Evolutionary conservation across 83 land plant species (phyloP).

Genomic region (Diphasiastrum complanatum): DNA sequence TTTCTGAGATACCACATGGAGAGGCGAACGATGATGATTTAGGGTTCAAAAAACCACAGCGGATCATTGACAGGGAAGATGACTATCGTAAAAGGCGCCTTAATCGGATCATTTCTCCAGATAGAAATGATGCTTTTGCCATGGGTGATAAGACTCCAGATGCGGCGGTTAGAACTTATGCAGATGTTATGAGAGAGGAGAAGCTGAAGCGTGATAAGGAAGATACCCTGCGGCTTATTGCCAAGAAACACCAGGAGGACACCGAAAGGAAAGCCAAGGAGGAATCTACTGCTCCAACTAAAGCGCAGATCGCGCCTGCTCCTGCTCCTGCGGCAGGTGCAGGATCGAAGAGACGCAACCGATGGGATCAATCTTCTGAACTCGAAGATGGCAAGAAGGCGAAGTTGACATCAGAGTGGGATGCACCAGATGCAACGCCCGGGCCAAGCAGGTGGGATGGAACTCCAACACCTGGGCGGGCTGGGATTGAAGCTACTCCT

Average conservation of each 20-base stretch:
- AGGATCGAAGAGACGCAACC: not conserved
- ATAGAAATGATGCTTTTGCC: constrained; percentile 19
- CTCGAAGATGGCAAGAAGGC: constrained; percentile 49
- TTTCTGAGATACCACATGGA: constrained; percentile 9
- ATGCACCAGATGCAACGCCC: constrained; percentile 81
- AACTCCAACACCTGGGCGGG: constrained; percentile 83
- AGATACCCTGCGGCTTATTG: constrained; percentile 13
- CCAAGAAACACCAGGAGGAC: constrained; percentile 21
- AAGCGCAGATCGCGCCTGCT: too few species aligned
- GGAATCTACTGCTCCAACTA: constrained; percentile 5
- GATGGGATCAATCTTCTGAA: constrained; percentile 48
- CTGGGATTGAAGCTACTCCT: constrained; percentile 68
- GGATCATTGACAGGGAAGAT: constrained; percentile 15
- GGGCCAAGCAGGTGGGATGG: constrained; percentile 92
- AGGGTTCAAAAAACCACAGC: constrained; percentile 20
- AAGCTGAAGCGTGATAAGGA: constrained; percentile 19
- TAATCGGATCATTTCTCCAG: constrained; percentile 8
- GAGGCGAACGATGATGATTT: constrained; percentile 1
- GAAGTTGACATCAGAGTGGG: constrained; percentile 71
- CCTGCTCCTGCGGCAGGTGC: not conserved
- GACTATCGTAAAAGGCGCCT: constrained; percentile 13
- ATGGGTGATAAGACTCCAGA: constrained; percentile 21
- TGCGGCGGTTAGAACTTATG: constrained; percentile 11
- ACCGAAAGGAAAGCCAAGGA: constrained; percentile 12
- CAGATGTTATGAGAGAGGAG: constrained; percentile 17